Base-by-base conservation (phyloP, 805 yeast genomes). In the Hanseniaspora clermontiae region DNA sequence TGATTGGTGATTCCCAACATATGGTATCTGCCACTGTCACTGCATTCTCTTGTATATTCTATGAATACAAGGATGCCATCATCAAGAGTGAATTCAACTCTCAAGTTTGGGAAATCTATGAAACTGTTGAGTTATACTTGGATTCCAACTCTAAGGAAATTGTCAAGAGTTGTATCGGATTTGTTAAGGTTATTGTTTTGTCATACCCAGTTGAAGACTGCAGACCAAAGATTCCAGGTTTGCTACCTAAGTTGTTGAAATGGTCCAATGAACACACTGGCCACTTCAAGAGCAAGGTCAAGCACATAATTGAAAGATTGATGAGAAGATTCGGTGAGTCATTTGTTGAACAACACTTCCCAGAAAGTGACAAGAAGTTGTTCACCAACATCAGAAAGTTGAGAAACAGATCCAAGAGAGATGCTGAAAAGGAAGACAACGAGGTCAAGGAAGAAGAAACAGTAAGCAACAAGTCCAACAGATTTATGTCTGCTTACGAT, bases 221-320 rank as follows among this genome's bases (percentile, higher is more conserved):
- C 55, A 77, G 77, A 61, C 76, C 81, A 9, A 82, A 83, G 62
- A 77, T 91, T 63, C 75, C 75, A 37, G 82, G 78, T 11, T 71
- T 93, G 52, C 72, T 93, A 55, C 74, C 78, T 29, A 84, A 86
- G 63, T 76, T 93, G 64, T 75, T 93, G 78, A 81, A 82, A 59
- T 90, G 97, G 93, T 87, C 96, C 43, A 93, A 88, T 68, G 97
- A 90, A 67, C 97, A 91, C 70, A 87, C 88, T 65, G 95, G 95
- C 49, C 96, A 89, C 66, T 93, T 93, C 77, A 89, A 87, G 68
- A 79, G 90, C 14, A 91, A 87, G 69, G 91, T 93, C 39, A 87
- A 88, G 72, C 97, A 93, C 66, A 84, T 93, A 55, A 74, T 93
- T 60, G 99, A 93, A 75, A 80, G 97, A 63, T 74, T 93, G 64